Base-by-base conservation (phyloP, 352 stramenopile species). In the Pythium pectinolyticum region DNA sequence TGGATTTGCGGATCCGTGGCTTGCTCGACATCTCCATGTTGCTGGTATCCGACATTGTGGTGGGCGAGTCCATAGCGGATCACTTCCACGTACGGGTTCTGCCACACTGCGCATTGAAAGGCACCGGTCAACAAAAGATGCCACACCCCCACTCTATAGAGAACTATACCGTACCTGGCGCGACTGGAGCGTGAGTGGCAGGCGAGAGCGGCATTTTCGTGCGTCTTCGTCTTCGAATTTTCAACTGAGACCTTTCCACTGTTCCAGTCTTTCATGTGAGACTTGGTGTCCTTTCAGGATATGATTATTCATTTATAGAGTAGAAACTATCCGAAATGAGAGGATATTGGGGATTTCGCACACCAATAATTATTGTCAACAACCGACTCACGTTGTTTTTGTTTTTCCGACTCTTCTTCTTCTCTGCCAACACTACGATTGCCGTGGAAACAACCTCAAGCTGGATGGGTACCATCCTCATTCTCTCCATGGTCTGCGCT, bases 71-170 rank as follows among this genome's bases (percentile, higher is more conserved):
- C 82, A 47, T 84, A 82, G 52, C 88, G 89, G 68, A 96, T 78
- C 31, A 94, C 84, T 57, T 96, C 84, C n/a, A 94, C 86, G 41
- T 84, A 94, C 45, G 87, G 87, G 54, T 89, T 77, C 69, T 94
- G 87, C 87, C 87, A 94, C 9, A 92, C 82, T 94, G 19, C 11
- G 58, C 32, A 48, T 14, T n/a, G 19, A 32, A 8, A 30, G 20
- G 14, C 20, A 30, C 41, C 2, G 17, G 12, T 12, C 40, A 19
- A 61, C 10, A 49, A 31, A 11, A 15, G 4, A 19, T 24, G 9
- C 2, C 10, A 57, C 32, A 30, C 14, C 10, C 5, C 53, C n/a
- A 27, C 41, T 27, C 19, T 6, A 56, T 43, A 12, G 5, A 40
- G 2, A 28, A 20, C 30, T 28, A 8, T 17, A 46, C 12, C 49